Percentiles rank a stretch among this genome's conserved stretches.
Evolutionary conservation across 2,329 filamentous ascomycete genomes (phyloP).

Genomic region (Pezizomycotina sp.): DNA sequence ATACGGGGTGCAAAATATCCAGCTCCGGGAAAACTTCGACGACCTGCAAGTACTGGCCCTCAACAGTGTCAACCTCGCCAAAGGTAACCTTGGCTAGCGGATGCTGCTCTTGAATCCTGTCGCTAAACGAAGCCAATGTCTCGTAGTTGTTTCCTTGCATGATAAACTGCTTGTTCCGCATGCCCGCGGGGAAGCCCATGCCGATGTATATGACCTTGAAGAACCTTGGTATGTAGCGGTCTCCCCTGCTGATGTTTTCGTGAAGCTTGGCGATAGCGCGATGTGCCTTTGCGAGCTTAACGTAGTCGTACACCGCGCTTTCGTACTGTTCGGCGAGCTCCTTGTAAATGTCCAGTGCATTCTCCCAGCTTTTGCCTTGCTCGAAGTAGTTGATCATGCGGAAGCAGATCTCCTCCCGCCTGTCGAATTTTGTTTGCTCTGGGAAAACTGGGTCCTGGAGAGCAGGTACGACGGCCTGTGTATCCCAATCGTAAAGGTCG

Average conservation of each 20-base stretch:
- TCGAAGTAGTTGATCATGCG: conserved; percentile 91
- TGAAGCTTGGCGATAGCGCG: conserved; percentile 84
- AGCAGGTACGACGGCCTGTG: conserved; percentile 7
- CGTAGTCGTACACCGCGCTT: conserved; percentile 73
- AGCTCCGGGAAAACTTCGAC: conserved; percentile 67
- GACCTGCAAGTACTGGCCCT: conserved; percentile 79
- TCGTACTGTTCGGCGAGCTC: conserved; percentile 89
- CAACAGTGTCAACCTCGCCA: conserved; percentile 53
- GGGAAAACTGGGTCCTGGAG: conserved; percentile 50
- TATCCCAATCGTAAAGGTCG: conserved; percentile 81
- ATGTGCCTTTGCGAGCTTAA: conserved; percentile 76
- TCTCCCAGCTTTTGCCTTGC: conserved; percentile 84
- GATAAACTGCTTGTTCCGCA: conserved; percentile 83
- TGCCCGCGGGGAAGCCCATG: conserved; percentile 62
- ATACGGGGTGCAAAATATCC: conserved; percentile 66
- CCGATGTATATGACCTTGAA: conserved; percentile 84
- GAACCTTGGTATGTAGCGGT: conserved; percentile 63
- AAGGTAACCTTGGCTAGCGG: conserved; percentile 65
- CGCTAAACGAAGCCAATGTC: conserved; percentile 63
- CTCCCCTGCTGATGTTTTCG: conserved; percentile 69
- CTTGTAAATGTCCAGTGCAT: conserved; percentile 71
- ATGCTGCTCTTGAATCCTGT: conserved; percentile 82
- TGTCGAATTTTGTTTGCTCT: conserved; percentile 72
- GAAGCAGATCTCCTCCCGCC: conserved; percentile 83
- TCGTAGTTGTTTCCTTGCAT: conserved; percentile 71